Percentiles rank a stretch among this genome's conserved stretches.
Conservation (phyloP, 2,329 filamentous ascomycete genomes). For the Alternaria alternata region DNA sequence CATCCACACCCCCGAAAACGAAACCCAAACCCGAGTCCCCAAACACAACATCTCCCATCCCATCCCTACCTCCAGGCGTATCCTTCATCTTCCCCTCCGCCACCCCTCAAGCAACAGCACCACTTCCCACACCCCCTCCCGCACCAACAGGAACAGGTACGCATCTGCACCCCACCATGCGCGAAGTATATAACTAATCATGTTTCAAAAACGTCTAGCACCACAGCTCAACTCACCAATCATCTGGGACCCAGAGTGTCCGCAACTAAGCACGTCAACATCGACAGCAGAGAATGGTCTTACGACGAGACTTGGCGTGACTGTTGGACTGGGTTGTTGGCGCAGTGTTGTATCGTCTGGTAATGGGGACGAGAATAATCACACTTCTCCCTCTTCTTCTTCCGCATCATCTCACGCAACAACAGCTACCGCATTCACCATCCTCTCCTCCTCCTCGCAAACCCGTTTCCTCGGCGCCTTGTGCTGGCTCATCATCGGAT, state of each 20-base stretch:
- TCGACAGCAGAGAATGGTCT: rapidly evolving
- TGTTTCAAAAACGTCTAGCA: no score
- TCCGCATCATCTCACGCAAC: background rate
- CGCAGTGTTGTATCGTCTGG: background rate
- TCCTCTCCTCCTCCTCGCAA: background rate
- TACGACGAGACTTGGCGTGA: rapidly evolving
- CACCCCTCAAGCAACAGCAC: background rate
- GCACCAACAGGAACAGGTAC: background rate
- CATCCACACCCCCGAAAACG: rapidly evolving
- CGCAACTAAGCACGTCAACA: rapidly evolving
- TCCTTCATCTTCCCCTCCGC: background rate
- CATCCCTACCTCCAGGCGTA: background rate
- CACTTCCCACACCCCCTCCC: background rate
- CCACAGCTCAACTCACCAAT: background rate
- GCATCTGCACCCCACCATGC: background rate
- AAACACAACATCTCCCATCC: background rate
- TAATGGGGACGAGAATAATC: background rate
- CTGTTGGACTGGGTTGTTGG: background rate
- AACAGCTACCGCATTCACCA: background rate
- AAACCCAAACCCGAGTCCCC: background rate
- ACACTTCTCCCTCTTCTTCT: no score
- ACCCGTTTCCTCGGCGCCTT: no score
- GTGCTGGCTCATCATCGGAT: no score
- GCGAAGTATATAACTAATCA: no score
- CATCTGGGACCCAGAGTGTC: background rate